Conservation (phyloP, 2,329 filamentous ascomycete species). For the Sporothrix globosa region DNA sequence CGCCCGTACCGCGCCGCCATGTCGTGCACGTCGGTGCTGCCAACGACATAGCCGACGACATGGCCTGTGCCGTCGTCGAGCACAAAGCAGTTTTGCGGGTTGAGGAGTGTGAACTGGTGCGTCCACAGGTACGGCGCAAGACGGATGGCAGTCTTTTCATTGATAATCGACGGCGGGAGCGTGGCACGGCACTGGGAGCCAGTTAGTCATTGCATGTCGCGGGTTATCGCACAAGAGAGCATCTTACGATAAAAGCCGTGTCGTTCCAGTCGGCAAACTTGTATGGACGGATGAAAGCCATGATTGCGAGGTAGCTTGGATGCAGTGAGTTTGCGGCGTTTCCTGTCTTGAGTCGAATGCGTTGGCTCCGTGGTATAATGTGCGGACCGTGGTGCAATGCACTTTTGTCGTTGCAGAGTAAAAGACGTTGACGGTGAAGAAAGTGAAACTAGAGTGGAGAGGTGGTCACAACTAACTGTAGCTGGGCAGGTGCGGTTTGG, state of each 20-base stretch:
- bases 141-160: constrained; percentile 43
- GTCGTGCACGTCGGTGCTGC: constrained; percentile 49
- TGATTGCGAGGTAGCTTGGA: constrained; percentile 35
- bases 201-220: too few relatives aligned
- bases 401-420: not conserved
- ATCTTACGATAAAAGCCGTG: constrained; percentile 48
- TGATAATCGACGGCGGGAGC: constrained; percentile 49
- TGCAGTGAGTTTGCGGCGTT: not conserved
- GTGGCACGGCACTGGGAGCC: constrained; percentile 51
- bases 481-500: not conserved
- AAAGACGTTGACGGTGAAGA: not conserved
- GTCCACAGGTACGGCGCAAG: constrained; percentile 57
- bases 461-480: too few relatives aligned
- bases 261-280: constrained; percentile 47
- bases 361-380: too few relatives aligned
- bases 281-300: constrained; percentile 53
- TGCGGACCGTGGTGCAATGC: not conserved
- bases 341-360: not conserved
- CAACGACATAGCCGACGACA: constrained; percentile 56
- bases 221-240: too few relatives aligned
- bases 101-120: constrained; percentile 54
- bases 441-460: not conserved
- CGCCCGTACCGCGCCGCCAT: constrained; percentile 46
- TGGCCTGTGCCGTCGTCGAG: constrained; percentile 52
- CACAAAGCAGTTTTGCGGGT: constrained; percentile 51